Conservation (phyloP, 257 asterid genomes). For the Solanum bulbocastanum region DNA sequence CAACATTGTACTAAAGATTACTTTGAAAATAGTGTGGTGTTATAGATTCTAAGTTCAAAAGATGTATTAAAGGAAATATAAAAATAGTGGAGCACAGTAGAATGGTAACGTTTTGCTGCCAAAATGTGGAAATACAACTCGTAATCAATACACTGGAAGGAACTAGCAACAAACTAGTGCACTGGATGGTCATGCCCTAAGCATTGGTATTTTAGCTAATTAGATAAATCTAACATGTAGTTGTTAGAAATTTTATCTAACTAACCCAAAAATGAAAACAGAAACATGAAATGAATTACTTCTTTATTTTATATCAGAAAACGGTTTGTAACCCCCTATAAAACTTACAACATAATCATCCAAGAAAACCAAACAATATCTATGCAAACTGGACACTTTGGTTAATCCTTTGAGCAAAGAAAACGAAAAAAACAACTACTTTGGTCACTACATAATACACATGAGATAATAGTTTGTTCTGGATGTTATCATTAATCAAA, state of each 20-base stretch:
- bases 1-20: conserved; percentile 2
- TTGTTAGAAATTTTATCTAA: not conserved
- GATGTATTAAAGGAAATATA: not conserved
- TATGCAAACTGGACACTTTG: not conserved
- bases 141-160: not conserved
- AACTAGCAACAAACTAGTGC: not conserved
- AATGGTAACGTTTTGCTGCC: not conserved
- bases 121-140: not conserved
- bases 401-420: not conserved
- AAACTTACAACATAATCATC: not conserved
- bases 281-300: not conserved
- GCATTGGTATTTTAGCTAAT: not conserved
- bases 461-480: not conserved
- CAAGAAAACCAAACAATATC: not conserved
- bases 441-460: not conserved
- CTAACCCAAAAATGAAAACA: not conserved
- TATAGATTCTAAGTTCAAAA: not conserved
- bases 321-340: not conserved
- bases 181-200: not conserved
- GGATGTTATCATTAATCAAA: not conserved
- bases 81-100: not conserved
- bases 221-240: not conserved
- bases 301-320: not conserved
- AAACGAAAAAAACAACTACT: not conserved
- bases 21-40: not conserved